Conservation (phyloP, 1,284 basidiomycete species). For the Porogramme epimiltina region DNA sequence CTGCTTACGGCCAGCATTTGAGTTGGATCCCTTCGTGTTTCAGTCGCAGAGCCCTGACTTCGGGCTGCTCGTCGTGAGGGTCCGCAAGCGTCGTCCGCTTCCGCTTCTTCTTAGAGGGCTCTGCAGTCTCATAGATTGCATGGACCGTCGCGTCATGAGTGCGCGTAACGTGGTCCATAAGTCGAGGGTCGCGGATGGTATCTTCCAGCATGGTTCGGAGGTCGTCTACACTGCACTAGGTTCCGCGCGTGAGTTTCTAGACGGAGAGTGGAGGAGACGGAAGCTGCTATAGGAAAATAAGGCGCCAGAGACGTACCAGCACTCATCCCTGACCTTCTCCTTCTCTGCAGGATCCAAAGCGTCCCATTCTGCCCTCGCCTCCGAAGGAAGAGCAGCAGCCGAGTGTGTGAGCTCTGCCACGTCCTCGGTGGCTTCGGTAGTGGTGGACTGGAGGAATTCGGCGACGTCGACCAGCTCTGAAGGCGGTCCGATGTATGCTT, state of each 20-base stretch:
- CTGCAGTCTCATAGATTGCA: constrained; percentile 47
- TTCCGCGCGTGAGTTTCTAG: background rate
- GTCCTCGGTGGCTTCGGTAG: background rate
- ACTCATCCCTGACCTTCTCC: constrained; percentile 29
- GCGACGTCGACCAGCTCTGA: constrained; percentile 31
- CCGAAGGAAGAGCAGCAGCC: constrained; percentile 7
- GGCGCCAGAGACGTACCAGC: constrained; percentile 28
- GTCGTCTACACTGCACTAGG: constrained; percentile 52
- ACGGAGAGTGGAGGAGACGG: background rate
- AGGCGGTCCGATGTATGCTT: constrained; percentile 35
- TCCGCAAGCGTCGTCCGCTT: constrained; percentile 38
- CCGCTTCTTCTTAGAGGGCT: constrained; percentile 46
- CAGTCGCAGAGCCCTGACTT: constrained; percentile 48
- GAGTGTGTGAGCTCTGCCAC: constrained; percentile 12
- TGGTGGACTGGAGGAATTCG: constrained; percentile 27
- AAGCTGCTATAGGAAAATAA: too few relatives aligned
- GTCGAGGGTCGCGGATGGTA: constrained; percentile 54
- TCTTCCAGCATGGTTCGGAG: constrained; percentile 47
- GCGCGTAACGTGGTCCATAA: constrained; percentile 57
- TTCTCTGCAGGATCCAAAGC: background rate
- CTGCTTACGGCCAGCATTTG: constrained; percentile 59
- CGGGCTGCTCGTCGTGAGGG: constrained; percentile 36
- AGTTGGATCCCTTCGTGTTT: constrained; percentile 52
- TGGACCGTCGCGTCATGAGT: constrained; percentile 52
- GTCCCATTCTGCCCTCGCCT: constrained; percentile 13